These are phyloP conservation scores for Trametes cinnabarina DNA, from an alignment of 768 basidiomycete species.

Conservation along the genomic window DNA sequence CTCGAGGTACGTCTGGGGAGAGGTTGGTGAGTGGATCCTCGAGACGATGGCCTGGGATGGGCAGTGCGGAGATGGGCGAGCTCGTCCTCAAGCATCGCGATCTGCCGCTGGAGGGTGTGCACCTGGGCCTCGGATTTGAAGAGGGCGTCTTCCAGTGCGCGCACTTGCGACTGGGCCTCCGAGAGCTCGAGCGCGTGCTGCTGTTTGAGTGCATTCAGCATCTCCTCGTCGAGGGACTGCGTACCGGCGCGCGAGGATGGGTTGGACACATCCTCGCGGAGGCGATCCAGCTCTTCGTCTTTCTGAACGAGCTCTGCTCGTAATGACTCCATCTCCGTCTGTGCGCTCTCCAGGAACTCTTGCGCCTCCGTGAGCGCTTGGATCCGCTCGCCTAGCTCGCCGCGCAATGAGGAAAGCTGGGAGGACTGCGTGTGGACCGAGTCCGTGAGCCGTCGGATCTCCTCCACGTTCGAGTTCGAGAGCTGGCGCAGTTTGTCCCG, in stretches of 20 bases:
- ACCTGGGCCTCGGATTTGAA: constrained; percentile 72
- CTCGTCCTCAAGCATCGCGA: constrained; percentile 65
- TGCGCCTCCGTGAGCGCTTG: constrained; percentile 57
- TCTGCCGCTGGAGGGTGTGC: constrained; percentile 67
- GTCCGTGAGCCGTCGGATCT: constrained; percentile 53
- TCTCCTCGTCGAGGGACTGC: constrained; percentile 69
- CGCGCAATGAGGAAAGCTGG: constrained; percentile 50
- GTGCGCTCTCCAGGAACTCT: constrained; percentile 59
- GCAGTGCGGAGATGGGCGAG: constrained; percentile 48
- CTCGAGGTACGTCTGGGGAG: constrained; percentile 50
- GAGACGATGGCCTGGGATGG: constrained; percentile 33
- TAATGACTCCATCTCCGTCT: constrained; percentile 69
- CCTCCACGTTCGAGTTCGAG: constrained; percentile 51
- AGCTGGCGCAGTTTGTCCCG: constrained; percentile 59
- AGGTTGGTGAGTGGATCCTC: constrained; percentile 43
- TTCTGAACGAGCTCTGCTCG: constrained; percentile 58
- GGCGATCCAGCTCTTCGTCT: constrained; percentile 64
- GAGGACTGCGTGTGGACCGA: constrained; percentile 47
- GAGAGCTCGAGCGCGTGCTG: constrained; percentile 82
- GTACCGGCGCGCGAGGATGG: constrained; percentile 34
- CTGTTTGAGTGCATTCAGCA: constrained; percentile 66
- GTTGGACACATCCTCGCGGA: constrained; percentile 45
- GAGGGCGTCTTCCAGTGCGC: constrained; percentile 67
- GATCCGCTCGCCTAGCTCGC: constrained; percentile 50
- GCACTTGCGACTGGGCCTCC: constrained; percentile 73